These are phyloP conservation scores for Dothidotthia symphoricarpi DNA, from an alignment of 2,329 filamentous ascomycete genomes.

Conservation along the genomic window DNA sequence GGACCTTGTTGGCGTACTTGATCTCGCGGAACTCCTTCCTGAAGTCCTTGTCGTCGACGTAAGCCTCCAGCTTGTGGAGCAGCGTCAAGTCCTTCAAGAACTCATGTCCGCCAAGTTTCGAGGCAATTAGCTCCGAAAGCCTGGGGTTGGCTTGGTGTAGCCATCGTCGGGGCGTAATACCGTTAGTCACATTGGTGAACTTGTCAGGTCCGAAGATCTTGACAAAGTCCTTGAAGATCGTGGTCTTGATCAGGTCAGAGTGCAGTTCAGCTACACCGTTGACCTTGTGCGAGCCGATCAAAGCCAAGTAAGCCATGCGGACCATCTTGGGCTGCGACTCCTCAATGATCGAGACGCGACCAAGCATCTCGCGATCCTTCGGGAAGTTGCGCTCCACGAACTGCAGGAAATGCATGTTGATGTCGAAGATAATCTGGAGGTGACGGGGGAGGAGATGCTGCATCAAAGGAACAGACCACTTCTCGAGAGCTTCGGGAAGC, in stretches of 20 bases:
- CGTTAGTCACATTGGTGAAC: conserved; percentile 98
- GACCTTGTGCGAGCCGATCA: conserved; percentile 98
- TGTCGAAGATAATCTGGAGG: conserved; percentile 95
- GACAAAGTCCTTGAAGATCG: conserved; percentile 99
- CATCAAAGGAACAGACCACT: conserved; percentile 92
- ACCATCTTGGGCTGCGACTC: conserved; percentile 97
- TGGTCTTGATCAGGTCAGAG: conserved; percentile 96
- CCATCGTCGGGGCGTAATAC: conserved; percentile 94
- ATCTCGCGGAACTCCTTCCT: conserved; percentile 94
- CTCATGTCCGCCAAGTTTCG: conserved; percentile 76
- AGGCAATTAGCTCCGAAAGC: conserved; percentile 86
- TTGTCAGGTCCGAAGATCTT: conserved; percentile 93
- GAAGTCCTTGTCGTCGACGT: conserved; percentile 82
- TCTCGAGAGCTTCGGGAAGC: conserved; percentile 92
- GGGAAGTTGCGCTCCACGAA: conserved; percentile 87
- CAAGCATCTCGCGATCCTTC: conserved; percentile 79
- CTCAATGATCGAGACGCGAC: conserved; percentile 93
- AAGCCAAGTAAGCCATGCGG: conserved; percentile 91
- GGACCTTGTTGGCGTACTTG: conserved; percentile 93
- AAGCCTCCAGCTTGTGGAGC: conserved; percentile 82
- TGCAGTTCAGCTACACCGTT: conserved; percentile 97
- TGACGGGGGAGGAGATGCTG: conserved; percentile 93
- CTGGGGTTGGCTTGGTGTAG: conserved; percentile 95
- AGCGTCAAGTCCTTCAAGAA: conserved; percentile 90
- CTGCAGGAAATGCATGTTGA: conserved; percentile 93